Evolutionary conservation across 225 moss, liverwort and hornwort species (phyloP).

Genomic region (Antitrichia curtipendula): DNA sequence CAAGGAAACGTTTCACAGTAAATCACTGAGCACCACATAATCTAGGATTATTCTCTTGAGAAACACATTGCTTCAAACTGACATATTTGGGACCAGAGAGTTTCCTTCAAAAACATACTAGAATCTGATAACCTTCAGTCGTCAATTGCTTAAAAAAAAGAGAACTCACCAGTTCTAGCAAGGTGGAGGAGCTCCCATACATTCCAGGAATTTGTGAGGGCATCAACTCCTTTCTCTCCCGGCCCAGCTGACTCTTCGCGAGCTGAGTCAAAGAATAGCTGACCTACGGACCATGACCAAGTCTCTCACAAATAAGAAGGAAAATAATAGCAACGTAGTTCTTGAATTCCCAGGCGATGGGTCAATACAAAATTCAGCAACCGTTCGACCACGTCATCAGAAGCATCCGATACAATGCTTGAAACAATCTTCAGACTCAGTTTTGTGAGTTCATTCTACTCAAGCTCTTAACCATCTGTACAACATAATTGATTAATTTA

Average conservation of each 20-base stretch:
- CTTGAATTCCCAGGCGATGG: background rate
- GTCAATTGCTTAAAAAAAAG: background rate
- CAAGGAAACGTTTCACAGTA: background rate
- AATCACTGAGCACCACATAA: background rate
- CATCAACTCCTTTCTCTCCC: slow-evolving; percentile 80
- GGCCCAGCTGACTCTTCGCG: slow-evolving; percentile 65
- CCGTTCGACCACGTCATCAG: background rate
- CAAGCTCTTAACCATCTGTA: background rate
- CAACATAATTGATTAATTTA: background rate
- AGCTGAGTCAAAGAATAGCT: slow-evolving; percentile 93
- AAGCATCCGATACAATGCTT: background rate
- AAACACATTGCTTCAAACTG: background rate
- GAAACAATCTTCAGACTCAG: background rate
- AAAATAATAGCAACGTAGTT: background rate
- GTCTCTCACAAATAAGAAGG: background rate
- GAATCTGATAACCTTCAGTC: background rate
- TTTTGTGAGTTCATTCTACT: background rate
- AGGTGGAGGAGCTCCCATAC: slow-evolving; percentile 63
- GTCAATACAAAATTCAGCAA: background rate
- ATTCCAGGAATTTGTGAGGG: slow-evolving; percentile 87
- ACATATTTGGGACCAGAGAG: background rate
- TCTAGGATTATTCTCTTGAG: background rate
- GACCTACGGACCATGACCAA: slow-evolving; percentile 37
- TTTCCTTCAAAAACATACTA: background rate
- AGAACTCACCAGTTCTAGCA: slow-evolving; percentile 67